Conservation (phyloP, 441 rosid species). For the Euphorbia neoarborescens region DNA sequence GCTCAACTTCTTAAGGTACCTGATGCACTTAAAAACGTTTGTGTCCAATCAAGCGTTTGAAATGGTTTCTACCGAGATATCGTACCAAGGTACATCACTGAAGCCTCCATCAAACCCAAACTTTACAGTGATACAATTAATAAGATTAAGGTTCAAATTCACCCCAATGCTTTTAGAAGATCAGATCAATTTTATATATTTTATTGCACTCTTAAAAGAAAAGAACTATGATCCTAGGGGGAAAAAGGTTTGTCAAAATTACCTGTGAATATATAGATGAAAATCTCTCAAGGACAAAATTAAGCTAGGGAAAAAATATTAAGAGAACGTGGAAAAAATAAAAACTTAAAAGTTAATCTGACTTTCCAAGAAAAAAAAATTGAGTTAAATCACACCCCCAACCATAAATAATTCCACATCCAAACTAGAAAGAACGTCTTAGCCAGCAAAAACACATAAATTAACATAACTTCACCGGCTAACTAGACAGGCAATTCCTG, state of each 20-base stretch:
- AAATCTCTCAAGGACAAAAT: too few relatives aligned
- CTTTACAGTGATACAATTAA: not conserved
- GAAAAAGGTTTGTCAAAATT: not conserved
- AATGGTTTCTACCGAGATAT: not conserved
- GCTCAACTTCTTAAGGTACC: not conserved
- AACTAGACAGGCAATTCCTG: not conserved
- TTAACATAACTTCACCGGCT: not conserved
- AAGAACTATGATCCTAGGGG: too few relatives aligned
- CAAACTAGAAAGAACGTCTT: not conserved
- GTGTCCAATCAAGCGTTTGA: not conserved
- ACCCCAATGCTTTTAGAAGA: not conserved
- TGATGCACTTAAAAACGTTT: not conserved
- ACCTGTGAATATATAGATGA: not conserved
- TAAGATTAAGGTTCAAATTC: not conserved
- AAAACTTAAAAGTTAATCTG: not conserved
- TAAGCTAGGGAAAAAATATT: not conserved
- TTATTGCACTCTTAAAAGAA: too few relatives aligned
- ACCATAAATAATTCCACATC: not conserved
- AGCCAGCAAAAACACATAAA: not conserved
- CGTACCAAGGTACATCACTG: not conserved
- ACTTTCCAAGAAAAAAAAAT: too few relatives aligned
- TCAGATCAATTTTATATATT: too few relatives aligned
- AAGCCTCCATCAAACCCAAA: not conserved
- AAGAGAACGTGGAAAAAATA: not conserved
- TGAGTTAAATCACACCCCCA: not conserved